Conservation (phyloP, 768 basidiomycete genomes). For the Mycena vitilis region DNA sequence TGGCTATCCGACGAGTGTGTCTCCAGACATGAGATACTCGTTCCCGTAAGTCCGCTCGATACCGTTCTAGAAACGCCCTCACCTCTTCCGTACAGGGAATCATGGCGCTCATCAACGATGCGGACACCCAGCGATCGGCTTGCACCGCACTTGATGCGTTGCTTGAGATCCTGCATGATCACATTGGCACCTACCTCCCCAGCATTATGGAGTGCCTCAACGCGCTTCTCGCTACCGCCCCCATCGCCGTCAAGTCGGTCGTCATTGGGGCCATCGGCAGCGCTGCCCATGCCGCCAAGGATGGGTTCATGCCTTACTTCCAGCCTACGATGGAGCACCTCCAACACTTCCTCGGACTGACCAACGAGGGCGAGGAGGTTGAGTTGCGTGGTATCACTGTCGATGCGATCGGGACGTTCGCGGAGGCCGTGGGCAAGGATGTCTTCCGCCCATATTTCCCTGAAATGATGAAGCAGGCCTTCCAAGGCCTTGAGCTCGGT, state of each 20-base stretch:
- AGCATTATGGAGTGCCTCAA: slow-evolving; percentile 96
- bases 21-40: slow-evolving; percentile 81
- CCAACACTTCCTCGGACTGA: slow-evolving; percentile 87
- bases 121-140: slow-evolving; percentile 89
- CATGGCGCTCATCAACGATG: slow-evolving; percentile 90
- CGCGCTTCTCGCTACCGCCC: slow-evolving; percentile 86
- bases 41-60: no score
- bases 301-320: slow-evolving; percentile 94
- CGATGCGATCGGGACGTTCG: slow-evolving; percentile 98
- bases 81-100: slow-evolving; percentile 68
- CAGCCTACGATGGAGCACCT: slow-evolving; percentile 89
- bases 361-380: slow-evolving; percentile 89
- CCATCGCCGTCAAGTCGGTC: slow-evolving; percentile 90
- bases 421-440: slow-evolving; percentile 95
- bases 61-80: no score
- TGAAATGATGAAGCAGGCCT: slow-evolving; percentile 96
- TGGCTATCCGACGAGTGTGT: slow-evolving; percentile 96
- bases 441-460: slow-evolving; percentile 95
- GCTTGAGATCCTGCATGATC: slow-evolving; percentile 92
- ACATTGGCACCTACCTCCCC: slow-evolving; percentile 90
- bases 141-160: slow-evolving; percentile 97
- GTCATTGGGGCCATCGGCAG: slow-evolving; percentile 98
- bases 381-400: slow-evolving; percentile 97
- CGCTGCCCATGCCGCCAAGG: slow-evolving; percentile 95
- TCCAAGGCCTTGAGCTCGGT: slow-evolving; percentile 88